Evolutionary conservation across 768 basidiomycete species (phyloP).

Genomic region (Phanerochaete carnosa): DNA sequence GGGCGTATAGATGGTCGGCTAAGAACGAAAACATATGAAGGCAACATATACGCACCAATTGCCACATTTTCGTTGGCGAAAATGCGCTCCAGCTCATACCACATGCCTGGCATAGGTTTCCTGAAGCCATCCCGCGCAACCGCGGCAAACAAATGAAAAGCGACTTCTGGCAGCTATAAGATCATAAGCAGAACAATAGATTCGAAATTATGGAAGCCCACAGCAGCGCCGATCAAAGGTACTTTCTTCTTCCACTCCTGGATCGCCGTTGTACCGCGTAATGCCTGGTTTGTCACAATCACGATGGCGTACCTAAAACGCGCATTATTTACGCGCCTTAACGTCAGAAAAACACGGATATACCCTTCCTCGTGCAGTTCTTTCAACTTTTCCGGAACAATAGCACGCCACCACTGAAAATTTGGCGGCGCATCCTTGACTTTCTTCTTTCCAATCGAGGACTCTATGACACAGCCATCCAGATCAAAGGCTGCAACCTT

Average conservation of each 20-base stretch:
- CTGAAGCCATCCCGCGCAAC: slow-evolving; percentile 69
- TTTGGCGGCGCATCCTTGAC: slow-evolving; percentile 39
- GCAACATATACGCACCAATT: slow-evolving; percentile 50
- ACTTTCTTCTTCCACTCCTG: slow-evolving; percentile 79
- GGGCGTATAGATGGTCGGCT: neutral
- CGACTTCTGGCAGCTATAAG: slow-evolving; percentile 62
- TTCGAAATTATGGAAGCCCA: slow-evolving; percentile 28
- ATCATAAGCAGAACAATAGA: neutral
- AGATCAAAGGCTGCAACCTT: slow-evolving; percentile 83
- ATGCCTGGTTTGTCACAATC: slow-evolving; percentile 77
- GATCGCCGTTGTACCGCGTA: slow-evolving; percentile 41
- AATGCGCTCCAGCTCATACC: slow-evolving; percentile 64
- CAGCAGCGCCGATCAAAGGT: slow-evolving; percentile 58
- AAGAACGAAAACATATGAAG: neutral
- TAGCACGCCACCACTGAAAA: slow-evolving; percentile 74
- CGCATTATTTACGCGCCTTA: neutral
- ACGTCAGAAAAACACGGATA: neutral
- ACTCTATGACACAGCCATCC: slow-evolving; percentile 78
- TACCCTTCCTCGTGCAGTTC: slow-evolving; percentile 51
- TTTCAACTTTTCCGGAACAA: slow-evolving; percentile 61
- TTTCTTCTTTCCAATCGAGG: slow-evolving; percentile 40
- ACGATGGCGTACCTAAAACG: slow-evolving; percentile 61
- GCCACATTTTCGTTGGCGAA: slow-evolving; percentile 52
- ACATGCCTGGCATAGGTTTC: slow-evolving; percentile 90
- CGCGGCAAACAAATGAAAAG: slow-evolving; percentile 79